Base-by-base conservation (phyloP, 192 early-diverging fungal genomes). In the Bifiguratus adelaidae region DNA sequence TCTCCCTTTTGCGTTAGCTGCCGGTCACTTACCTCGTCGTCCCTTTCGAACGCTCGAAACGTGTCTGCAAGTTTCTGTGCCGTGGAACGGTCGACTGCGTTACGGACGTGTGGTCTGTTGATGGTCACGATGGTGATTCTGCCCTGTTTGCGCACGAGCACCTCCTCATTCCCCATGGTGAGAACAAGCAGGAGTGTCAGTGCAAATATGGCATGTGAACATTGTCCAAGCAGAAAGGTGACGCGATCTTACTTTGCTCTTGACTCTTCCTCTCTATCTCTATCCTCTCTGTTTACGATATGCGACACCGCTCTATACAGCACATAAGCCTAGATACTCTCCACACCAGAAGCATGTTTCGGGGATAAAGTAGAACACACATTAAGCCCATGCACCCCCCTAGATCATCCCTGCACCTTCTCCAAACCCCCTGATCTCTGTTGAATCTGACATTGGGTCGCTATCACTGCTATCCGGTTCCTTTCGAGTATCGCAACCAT, bases 41-140 rank as follows among this genome's bases (percentile, higher is more conserved):
- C 70, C n/a, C 27, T 33, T 12, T 74, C 70, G 50, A 70, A 74
- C 26, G 52, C 61, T 3, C 67, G 52, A 36, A 74, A 74, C 6
- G 72, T 70, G 15, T 66, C 61, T 11, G 67, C 56, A 11, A 74
- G 53, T 1, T 47, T 48, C 35, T 23, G 38, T 3, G 72, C 62
- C 2, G 72, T 73, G 3, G 46, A 44, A 2, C 66, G 57, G 29
- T 74, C 67, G 16, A 74, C 71, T 24, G 64, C 65, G 33, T 74
- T 74, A 26, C 66, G 56, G 13, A 64, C 62, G 29, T 67, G 44
- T 12, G 57, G 63, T 36, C 68, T 19, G 37, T 66, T 56, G 27
- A 72, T 71, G 15, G 59, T 59, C 28, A 71, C 43, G 16, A 71
- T 43, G 3, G 52, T 56, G 1, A 49, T 53, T 1, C 42, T 24